phyloP scores from a whole-genome alignment of 352 stramenopile species.

The Pseudoperonospora humuli region DNA sequence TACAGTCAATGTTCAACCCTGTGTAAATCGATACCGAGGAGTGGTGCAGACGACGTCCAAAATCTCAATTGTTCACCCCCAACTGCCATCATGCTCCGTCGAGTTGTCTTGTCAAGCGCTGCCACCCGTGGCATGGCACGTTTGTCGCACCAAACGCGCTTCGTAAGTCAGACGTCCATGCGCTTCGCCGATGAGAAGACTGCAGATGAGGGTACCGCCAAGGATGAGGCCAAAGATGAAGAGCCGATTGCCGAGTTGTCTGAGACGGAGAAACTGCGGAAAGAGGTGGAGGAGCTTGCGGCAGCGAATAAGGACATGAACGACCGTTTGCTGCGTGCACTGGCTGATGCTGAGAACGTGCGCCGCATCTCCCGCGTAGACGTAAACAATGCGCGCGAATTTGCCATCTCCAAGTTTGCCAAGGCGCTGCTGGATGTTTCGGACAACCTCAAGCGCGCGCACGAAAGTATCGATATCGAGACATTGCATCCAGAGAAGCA shows the following conservation, averaged over 20 bases:
- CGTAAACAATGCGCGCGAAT: slow-evolving; percentile 90
- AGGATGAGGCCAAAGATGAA: slow-evolving; percentile 8
- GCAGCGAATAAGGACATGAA: slow-evolving; percentile 73
- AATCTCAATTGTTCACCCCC: neutral
- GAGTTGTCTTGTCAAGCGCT: slow-evolving; percentile 45
- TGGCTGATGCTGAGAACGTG: slow-evolving; percentile 98
- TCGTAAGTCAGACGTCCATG: slow-evolving; percentile 33
- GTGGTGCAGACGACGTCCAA: neutral
- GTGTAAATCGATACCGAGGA: neutral
- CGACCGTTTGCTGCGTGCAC: slow-evolving; percentile 82
- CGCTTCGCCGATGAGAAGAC: slow-evolving; percentile 53
- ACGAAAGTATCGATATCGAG: slow-evolving; percentile 83
- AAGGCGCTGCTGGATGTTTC: slow-evolving; percentile 96
- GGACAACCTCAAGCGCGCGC: slow-evolving; percentile 94
- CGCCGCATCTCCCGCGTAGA: slow-evolving; percentile 91
- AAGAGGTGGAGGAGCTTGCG: slow-evolving; percentile 69
- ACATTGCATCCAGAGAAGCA: slow-evolving; percentile 63
- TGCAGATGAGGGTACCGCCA: slow-evolving; percentile 13
- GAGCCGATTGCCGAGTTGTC: slow-evolving; percentile 7
- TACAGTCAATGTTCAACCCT: neutral
- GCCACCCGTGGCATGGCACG: slow-evolving; percentile 23
- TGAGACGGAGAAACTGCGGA: slow-evolving; percentile 41
- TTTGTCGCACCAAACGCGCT: slow-evolving; percentile 35
- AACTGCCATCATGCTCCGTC: slow-evolving; percentile 40
- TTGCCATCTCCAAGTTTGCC: slow-evolving; percentile 94